Percentiles rank a stretch among this genome's conserved stretches.
Conservation (phyloP, 1,139 yeast genomes). For the Blastobotrys raffinosifermentans region DNA sequence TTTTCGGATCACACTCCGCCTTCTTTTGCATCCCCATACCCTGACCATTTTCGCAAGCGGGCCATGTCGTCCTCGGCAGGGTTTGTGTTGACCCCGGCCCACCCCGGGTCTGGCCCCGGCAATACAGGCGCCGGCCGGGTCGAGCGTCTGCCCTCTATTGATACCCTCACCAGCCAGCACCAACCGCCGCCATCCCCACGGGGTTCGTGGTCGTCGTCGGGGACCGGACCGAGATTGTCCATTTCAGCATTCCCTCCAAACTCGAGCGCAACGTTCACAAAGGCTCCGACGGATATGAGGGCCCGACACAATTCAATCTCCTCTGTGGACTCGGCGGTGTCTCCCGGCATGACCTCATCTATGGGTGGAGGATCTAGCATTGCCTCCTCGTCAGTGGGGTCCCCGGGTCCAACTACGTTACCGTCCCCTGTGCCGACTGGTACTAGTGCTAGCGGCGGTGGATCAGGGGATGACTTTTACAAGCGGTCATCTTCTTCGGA, state of each 20-base stretch:
- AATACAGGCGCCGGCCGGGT: constrained; percentile 2
- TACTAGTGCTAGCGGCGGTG: constrained; percentile 3
- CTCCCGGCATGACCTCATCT: constrained; percentile 5
- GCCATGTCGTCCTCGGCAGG: constrained; percentile 4
- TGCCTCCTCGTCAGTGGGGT: too few species aligned
- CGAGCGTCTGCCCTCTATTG: constrained; percentile 28
- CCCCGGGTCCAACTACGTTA: neutral
- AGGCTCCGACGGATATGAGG: constrained; percentile 1
- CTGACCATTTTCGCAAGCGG: constrained; percentile 3
- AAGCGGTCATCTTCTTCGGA: constrained; percentile 4
- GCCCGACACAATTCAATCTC: constrained; percentile 16
- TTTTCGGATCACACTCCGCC: too few species aligned
- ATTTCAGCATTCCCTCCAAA: constrained; percentile 11
- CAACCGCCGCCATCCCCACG: constrained; percentile 8
- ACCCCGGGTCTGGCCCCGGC: neutral
- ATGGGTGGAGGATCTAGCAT: too few species aligned
- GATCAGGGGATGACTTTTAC: neutral
- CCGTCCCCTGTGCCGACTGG: constrained; percentile 1
- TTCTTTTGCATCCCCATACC: too few species aligned
- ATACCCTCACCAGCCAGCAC: constrained; percentile 18
- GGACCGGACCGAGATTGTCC: too few species aligned
- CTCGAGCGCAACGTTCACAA: constrained; percentile 9
- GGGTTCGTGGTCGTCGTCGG: constrained; percentile 5
- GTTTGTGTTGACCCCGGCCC: constrained; percentile 2
- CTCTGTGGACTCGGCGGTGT: constrained; percentile 15